Conservation (phyloP, 2,329 filamentous ascomycete genomes). For the Pseudodiploospora longispora region DNA sequence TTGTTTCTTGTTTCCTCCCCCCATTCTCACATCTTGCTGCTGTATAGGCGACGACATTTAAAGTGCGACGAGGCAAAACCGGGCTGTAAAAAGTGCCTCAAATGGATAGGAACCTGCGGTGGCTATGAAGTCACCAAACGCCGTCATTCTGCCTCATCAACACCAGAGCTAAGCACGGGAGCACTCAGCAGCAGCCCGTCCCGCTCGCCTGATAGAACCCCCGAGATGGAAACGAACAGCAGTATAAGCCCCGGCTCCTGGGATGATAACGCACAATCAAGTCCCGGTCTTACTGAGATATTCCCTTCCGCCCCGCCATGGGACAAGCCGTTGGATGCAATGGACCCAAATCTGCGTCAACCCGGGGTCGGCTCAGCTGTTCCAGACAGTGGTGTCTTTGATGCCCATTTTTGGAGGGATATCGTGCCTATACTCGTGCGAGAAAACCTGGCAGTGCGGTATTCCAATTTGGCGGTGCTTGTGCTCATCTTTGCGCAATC, state of each 20-base stretch:
- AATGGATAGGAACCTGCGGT: conserved; percentile 26
- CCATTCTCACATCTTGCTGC: conserved; percentile 1
- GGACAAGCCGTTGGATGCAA: neutral
- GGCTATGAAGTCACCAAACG: conserved; percentile 17
- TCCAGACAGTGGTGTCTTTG: conserved; percentile 15
- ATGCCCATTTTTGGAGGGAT: conserved; percentile 26
- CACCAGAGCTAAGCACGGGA: neutral
- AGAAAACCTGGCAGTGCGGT: conserved; percentile 25
- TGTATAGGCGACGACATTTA: conserved; percentile 23
- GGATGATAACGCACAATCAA: conserved; percentile 1
- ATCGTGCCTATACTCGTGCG: conserved; percentile 26
- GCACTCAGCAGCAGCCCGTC: neutral
- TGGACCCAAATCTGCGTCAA: neutral
- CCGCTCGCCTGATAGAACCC: neutral
- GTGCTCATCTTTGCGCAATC: conserved; percentile 20
- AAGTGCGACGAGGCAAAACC: conserved; percentile 30
- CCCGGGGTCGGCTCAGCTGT: neutral
- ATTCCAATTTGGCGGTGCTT: conserved; percentile 30
- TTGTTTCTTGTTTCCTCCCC: neutral
- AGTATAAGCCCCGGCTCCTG: conserved; percentile 3
- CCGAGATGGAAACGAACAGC: neutral
- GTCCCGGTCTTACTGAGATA: neutral
- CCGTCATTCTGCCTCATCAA: neutral
- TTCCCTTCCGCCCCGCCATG: neutral
- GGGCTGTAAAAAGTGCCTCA: conserved; percentile 25